Evolutionary conservation across 805 yeast genomes (phyloP), one percentile per base, ranked within the genome.

Genomic region (Sugiyamaella americana): DNA sequence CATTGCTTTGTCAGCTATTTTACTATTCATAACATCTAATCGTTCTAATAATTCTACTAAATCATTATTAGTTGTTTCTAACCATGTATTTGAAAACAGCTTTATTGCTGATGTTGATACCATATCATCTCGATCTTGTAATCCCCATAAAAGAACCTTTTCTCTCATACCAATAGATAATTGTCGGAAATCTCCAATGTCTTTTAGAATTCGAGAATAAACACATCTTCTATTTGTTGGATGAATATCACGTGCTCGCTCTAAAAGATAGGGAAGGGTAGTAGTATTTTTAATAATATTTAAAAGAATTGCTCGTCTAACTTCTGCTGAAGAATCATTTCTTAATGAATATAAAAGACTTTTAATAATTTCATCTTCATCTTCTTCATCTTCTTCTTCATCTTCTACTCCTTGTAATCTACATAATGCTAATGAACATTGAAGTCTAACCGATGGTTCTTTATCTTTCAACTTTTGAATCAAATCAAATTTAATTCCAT

Each of bases 321-420:
- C 96, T 51, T 93, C 98, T 0, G 96, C 80, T 56, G 83, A 82
- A 2, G 86, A 76, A 64, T 91, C 98, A 58, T 82, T 77, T 57
- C 79, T 82, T 55, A 87, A 68, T 68, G 38, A 71, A 67, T 2
- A 76, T 71, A 4, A 79, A 78, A 49, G 71, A 71, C 48, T 72
- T 71, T 24, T 69, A 58, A 29, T 62, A 69, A 43, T 62, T 68
- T 47, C 61, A 58, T 43, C 56, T 60, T 20, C 29, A 38, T 20
- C 41, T 0, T 68, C 68, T 39, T 55, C 57, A 19, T 52, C 54
- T 5, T 56, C 63, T 2, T 60, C 68, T 1, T 59, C 66, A 2
- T 61, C 57, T n/a, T 68, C 74, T 37, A 72, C 76, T 24, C 74
- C 76, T 63, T 89, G 96, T 55, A 91, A 81, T 48, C 88, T 71